Conservation (phyloP, 2,329 filamentous ascomycete species). For the Trichoderma koningiopsis region DNA sequence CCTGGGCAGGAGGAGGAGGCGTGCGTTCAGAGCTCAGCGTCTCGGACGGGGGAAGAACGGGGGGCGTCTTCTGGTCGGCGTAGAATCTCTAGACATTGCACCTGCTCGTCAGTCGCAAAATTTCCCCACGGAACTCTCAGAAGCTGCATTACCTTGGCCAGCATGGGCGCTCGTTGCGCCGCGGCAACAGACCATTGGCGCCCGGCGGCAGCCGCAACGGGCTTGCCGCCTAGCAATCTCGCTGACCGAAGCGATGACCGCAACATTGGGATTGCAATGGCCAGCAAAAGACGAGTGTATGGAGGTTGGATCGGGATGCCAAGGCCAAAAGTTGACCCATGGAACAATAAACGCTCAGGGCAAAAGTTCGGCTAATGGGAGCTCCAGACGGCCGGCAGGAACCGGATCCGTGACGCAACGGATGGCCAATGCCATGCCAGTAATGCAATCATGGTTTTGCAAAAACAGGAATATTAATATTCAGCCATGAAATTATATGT, state of each 20-base stretch:
- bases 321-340: constrained; percentile 32
- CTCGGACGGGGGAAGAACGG: constrained; percentile 57
- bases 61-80: constrained; percentile 55
- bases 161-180: constrained; percentile 38
- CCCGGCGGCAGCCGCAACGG: constrained; percentile 53
- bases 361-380: constrained; percentile 49
- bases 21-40: constrained; percentile 53
- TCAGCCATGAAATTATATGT: background rate
- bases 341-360: constrained; percentile 48
- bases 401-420: constrained; percentile 41
- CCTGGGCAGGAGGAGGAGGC: constrained; percentile 39
- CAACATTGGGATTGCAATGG: constrained; percentile 64
- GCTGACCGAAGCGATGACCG: constrained; percentile 68
- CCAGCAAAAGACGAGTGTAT: constrained; percentile 41
- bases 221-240: constrained; percentile 59
- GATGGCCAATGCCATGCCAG: constrained; percentile 3
- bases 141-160: constrained; percentile 34
- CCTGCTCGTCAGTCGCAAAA: constrained; percentile 4
- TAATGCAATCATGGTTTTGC: background rate
- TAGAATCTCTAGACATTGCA: constrained; percentile 55
- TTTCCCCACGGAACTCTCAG: background rate
- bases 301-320: constrained; percentile 30
- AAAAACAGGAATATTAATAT: background rate
- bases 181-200: constrained; percentile 59
- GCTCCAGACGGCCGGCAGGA: constrained; percentile 39